Evolutionary conservation across 1,139 yeast species (phyloP), one percentile per base, ranked within the genome.

Genomic region (Saccharomyces hybrid): DNA sequence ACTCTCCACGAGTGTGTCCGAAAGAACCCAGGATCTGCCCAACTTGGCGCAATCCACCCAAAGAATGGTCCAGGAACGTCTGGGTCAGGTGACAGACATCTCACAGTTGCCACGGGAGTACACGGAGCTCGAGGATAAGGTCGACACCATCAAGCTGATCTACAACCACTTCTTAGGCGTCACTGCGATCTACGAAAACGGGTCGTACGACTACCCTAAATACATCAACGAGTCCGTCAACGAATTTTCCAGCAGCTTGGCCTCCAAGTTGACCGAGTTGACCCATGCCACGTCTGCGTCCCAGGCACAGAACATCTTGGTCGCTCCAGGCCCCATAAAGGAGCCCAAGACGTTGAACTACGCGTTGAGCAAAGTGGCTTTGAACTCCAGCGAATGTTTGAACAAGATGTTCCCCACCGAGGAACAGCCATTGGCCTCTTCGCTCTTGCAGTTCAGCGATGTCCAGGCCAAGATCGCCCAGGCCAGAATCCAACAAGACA

Each of bases 71-170:
- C 95, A 87, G 71, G 96, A 88, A 71, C 80, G 75, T 63, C 79
- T 88, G 47, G 96, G 95, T 47, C 84, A 85, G 63, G 84, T 81
- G 34, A 90, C 86, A 54, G 96, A 88, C 65, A 79, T 79, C 60
- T 85, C 93, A 53, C 93, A 88, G 70, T 77, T 89, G 62, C 96
- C 96, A 47, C 82, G 84, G 52, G 96, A 89, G 69, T 88, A 88
- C 69, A 69, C 80, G 34, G 93, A 86, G 58, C 77, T 88, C 61
- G 95, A 91, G 60, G 76, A 76, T 59, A 83, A 83, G 66, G 83
- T 90, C 57, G 95, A 88, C 69, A 83, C 86, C 54, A 78, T 88
- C 68, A 88, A 85, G 69, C 72, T 77, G 42, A 82, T 88, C 54
- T 88, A 88, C 75, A 80, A 80, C 69, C 84, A 86, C 67, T 79